Evolutionary conservation across 164 flowering plant genomes (phyloP).

Genomic region (Warburgia ugandensis): DNA sequence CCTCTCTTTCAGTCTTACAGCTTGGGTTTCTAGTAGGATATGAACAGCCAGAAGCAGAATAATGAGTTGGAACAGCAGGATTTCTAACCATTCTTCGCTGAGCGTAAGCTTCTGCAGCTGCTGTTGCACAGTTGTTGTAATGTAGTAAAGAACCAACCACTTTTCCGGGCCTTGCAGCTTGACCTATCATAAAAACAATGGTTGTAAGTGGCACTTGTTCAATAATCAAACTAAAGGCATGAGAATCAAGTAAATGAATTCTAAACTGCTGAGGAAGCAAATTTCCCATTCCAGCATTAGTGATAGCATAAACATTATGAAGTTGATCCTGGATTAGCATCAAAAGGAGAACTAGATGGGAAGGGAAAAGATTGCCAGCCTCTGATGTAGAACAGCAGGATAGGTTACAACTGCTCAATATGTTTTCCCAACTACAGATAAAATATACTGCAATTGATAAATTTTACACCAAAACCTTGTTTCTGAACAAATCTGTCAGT

Average conservation of each 20-base stretch:
- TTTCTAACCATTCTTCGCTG: slow-evolving; percentile 57
- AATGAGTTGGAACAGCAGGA: slow-evolving; percentile 45
- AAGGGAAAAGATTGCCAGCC: not conserved
- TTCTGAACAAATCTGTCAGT: no score
- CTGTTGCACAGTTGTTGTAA: slow-evolving; percentile 62
- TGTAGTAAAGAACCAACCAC: slow-evolving; percentile 69
- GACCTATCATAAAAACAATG: slow-evolving; percentile 24
- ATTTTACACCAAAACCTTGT: no score
- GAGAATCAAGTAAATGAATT: not conserved
- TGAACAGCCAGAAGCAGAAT: slow-evolving; percentile 39
- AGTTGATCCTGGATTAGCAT: not conserved
- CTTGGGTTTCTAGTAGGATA: slow-evolving; percentile 62
- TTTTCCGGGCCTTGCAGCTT: slow-evolving; percentile 84
- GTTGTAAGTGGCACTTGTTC: not conserved
- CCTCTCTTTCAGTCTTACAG: slow-evolving; percentile 62
- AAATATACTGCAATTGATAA: no score
- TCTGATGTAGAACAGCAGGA: not conserved
- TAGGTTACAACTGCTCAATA: not conserved
- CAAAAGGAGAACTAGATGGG: not conserved
- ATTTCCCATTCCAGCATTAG: not conserved
- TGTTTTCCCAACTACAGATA: no score
- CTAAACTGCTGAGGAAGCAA: not conserved
- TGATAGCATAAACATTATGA: not conserved
- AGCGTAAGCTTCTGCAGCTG: slow-evolving; percentile 44
- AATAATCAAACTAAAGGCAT: not conserved